Conservation (phyloP, 768 basidiomycete genomes). For the Ramaria sp. region DNA sequence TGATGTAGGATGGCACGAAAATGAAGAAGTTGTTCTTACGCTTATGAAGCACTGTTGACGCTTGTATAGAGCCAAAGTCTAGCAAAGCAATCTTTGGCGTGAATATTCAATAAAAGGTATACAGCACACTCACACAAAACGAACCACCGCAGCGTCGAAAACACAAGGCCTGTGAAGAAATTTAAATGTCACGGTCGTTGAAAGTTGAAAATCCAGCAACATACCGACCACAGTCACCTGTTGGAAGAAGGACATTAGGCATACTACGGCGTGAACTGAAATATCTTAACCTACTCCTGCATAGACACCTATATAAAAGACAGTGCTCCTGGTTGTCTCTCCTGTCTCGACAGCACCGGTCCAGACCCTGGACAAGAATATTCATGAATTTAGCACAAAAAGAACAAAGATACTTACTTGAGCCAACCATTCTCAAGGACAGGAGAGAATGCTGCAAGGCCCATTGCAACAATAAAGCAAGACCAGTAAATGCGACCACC, state of each 20-base stretch:
- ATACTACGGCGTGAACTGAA: background rate
- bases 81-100: conserved; percentile 9
- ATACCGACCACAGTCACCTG: conserved; percentile 29
- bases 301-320: conserved; percentile 64
- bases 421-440: conserved; percentile 68
- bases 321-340: conserved; percentile 29
- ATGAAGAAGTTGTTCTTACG: conserved; percentile 23
- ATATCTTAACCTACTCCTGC: conserved; percentile 34
- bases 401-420: conserved; percentile 26
- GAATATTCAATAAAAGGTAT: background rate
- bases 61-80: conserved; percentile 73
- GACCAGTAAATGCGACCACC: conserved; percentile 46
- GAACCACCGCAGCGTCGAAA: conserved; percentile 56
- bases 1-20: background rate
- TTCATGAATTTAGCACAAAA: conserved; percentile 13
- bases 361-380: conserved; percentile 34
- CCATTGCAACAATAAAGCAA: conserved; percentile 40
- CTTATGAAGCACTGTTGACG: conserved; percentile 68
- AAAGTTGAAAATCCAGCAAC: conserved; percentile 2
- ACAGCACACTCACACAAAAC: conserved; percentile 46
- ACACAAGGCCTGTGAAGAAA: conserved; percentile 33
- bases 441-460: conserved; percentile 50
- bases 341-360: conserved; percentile 36
- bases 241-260: conserved; percentile 16
- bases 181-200: too few relatives aligned